Evolutionary conservation across 192 early-diverging fungal species (phyloP).

Genomic region (Physocladia obscura): DNA sequence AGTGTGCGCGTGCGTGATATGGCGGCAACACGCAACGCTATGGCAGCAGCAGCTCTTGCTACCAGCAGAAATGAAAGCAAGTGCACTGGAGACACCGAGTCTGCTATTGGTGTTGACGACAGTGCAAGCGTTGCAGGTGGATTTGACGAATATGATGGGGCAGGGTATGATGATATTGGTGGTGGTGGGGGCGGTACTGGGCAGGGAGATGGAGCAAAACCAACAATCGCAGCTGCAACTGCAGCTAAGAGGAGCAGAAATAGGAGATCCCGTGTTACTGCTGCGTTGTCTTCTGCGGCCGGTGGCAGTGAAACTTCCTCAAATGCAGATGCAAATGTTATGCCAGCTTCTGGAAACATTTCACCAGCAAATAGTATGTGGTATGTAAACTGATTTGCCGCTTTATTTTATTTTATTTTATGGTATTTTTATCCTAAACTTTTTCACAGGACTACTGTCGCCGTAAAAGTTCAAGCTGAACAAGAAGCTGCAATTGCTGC

Average conservation of each 20-base stretch:
- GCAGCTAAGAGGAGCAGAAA: not conserved
- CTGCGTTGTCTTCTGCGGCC: not conserved
- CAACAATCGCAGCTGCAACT: not conserved
- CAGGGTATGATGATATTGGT: not conserved
- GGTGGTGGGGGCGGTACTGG: not conserved
- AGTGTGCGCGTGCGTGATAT: conserved; percentile 4
- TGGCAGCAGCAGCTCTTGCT: not conserved
- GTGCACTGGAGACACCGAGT: not conserved
- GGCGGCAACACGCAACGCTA: not conserved
- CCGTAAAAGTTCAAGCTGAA: conserved; percentile 4
- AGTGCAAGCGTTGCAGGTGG: not conserved
- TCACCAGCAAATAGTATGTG: conserved; percentile 32
- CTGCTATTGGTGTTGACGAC: not conserved
- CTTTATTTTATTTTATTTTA: not conserved
- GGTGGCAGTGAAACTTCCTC: conserved; percentile 9
- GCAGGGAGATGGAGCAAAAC: too few relatives aligned
- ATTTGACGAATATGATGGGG: not conserved
- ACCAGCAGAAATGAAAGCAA: too few relatives aligned
- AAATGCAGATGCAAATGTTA: conserved; percentile 5
- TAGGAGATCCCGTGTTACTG: not conserved
- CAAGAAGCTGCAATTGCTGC: conserved; percentile 19
- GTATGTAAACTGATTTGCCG: not conserved
- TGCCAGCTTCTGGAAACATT: conserved; percentile 19
- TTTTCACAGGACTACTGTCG: conserved; percentile 10
- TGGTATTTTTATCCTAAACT: not conserved